These are phyloP conservation scores for Monilinia polystroma DNA, from an alignment of 2,329 filamentous ascomycete species.

Conservation along the genomic window DNA sequence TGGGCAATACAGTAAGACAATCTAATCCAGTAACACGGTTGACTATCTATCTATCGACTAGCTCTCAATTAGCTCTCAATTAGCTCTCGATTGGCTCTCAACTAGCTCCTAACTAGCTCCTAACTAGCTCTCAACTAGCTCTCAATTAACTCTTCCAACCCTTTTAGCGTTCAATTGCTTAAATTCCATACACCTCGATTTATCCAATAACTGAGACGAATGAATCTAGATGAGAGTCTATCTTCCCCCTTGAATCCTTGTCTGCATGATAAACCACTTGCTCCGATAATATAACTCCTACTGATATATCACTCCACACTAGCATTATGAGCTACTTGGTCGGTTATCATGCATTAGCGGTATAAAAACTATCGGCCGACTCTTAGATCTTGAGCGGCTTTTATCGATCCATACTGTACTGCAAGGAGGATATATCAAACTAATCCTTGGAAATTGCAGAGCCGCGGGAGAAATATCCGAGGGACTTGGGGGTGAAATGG, in stretches of 20 bases:
- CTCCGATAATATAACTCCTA: not conserved
- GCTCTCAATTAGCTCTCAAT: too few species aligned
- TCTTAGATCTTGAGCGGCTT: constrained; percentile 3
- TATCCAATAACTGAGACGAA: constrained; percentile 15
- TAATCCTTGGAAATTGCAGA: not conserved
- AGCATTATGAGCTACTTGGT: not conserved
- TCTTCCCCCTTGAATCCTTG: not conserved
- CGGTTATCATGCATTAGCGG: not conserved
- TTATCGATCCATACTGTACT: not conserved
- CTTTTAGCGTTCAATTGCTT: too few species aligned
- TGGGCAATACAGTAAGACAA: not conserved
- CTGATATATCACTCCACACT: not conserved
- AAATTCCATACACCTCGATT: constrained; percentile 5
- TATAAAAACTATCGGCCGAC: not conserved
- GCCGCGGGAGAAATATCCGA: constrained; percentile 8
- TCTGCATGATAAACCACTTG: constrained; percentile 1
- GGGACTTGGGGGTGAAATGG: too few species aligned
- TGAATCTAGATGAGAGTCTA: constrained; percentile 8
- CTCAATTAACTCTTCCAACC: too few species aligned
- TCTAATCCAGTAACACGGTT: too few species aligned
- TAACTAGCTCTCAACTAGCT: too few species aligned
- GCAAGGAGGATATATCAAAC: too few species aligned
- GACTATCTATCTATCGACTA: too few species aligned
- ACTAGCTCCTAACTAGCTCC: too few species aligned
- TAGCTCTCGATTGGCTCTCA: too few species aligned